Evolutionary conservation across 140 eudicot species (phyloP).

Genomic region (Cichorium intybus): DNA sequence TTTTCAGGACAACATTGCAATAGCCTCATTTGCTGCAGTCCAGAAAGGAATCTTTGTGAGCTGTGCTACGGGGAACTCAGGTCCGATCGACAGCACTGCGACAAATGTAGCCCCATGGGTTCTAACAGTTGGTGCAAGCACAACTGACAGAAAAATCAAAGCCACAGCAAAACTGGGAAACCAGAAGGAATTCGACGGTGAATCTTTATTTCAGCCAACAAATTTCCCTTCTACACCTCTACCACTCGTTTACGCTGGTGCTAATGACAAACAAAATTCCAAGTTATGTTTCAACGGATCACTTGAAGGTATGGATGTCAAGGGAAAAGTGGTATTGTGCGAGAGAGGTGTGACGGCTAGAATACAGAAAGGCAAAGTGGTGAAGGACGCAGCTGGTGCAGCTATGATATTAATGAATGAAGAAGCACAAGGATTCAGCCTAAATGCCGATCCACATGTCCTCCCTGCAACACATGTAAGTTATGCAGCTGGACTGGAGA

Average conservation of each 20-base stretch:
- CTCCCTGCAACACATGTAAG: slow-evolving; percentile 38
- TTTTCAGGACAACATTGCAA: slow-evolving; percentile 21
- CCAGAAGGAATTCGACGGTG: no score
- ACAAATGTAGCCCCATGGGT: slow-evolving; percentile 47
- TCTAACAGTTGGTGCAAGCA: slow-evolving; percentile 53
- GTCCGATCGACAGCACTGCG: slow-evolving; percentile 21
- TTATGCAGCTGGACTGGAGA: slow-evolving; percentile 27
- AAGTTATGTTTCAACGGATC: slow-evolving; percentile 20
- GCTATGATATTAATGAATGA: slow-evolving; percentile 39
- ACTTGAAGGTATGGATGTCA: slow-evolving; percentile 21
- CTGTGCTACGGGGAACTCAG: slow-evolving; percentile 40
- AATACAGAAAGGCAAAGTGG: slow-evolving; percentile 26
- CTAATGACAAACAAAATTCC: neutral
- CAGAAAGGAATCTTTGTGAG: slow-evolving; percentile 34
- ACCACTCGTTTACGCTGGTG: slow-evolving; percentile 28
- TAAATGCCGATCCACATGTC: slow-evolving; percentile 28
- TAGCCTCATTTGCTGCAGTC: slow-evolving; percentile 19
- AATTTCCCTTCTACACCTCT: neutral
- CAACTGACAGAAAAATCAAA: slow-evolving; percentile 34
- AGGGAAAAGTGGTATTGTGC: slow-evolving; percentile 16
- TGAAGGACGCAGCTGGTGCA: slow-evolving; percentile 33
- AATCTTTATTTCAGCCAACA: slow-evolving; percentile 25
- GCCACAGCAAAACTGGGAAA: slow-evolving; percentile 28
- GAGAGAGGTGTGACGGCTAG: slow-evolving; percentile 25
- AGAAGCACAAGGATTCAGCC: neutral